Evolutionary conservation across 2,329 filamentous ascomycete species (phyloP), one percentile per base, ranked within the genome.

Genomic region (Diaporthe australafricana): DNA sequence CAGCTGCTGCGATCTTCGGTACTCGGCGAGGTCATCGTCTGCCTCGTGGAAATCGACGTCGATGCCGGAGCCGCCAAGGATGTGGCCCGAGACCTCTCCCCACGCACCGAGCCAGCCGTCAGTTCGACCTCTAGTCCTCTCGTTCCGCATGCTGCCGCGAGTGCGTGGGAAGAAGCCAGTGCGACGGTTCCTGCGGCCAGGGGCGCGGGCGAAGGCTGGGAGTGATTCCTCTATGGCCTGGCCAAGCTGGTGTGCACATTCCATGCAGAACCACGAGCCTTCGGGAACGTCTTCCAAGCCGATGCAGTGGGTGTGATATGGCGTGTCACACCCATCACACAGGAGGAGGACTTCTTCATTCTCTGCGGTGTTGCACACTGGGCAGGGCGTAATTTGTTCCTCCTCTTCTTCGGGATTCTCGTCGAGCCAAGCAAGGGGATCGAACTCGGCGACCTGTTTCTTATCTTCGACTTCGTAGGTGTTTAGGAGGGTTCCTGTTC

Each of bases 301-400:
- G 73, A 97, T 90, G 81, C 96, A 99, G 81, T 97, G 94, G 60
- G 95, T 95, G 81, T 99, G 96, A 78, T 96, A 98, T 53, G 93
- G 90, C 42, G 92, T 91, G 85, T 97, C 93, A 84, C 96, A 99
- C 78, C 91, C 92, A 81, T 98, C 95, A 83, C 96, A 99, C 73
- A 97, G 90, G 75, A 98, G 91, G 67, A 98, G 88, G 22, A 95
- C 87, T 75, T 97, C 93, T 81, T 96, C 93, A 77, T 96, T 90
- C 75, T 96, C 94, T 76, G 91, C 87, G 65, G 90, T 89, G 74
- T 93, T 92, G 85, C 96, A 99, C 65, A 98, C 88, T 65, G 94
- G 92, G 81, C 96, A 99, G 22, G 94, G 93, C 70, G 90, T 90
- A 60, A 87, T 86, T 76, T 90, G 87, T 63, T 88, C 85, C 72